Conservation (phyloP, 495 filamentous ascomycete species). For the Pseudevernia furfuracea region DNA sequence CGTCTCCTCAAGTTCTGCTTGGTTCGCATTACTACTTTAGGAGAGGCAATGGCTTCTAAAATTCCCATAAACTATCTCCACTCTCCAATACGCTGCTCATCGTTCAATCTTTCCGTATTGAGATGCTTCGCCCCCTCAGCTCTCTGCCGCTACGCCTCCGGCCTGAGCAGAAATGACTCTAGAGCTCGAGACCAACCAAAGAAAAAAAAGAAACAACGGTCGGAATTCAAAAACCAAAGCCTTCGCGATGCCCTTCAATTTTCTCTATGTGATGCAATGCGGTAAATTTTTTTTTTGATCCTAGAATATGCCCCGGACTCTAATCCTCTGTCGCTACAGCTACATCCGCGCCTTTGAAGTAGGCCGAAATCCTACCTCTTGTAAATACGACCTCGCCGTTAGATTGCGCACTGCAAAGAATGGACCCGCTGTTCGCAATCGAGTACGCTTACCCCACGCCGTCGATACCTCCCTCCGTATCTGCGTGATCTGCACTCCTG, state of each 20-base stretch:
- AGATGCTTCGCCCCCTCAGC: constrained; percentile 8
- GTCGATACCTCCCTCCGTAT: constrained; percentile 79
- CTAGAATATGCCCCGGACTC: constrained; percentile 3
- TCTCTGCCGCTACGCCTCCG: constrained; percentile 27
- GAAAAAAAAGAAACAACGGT: constrained; percentile 59
- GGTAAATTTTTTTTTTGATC: constrained; percentile 48
- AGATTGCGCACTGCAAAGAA: constrained; percentile 72
- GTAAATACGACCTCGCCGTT: constrained; percentile 84
- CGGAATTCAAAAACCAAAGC: constrained; percentile 54
- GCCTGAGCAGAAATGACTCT: constrained; percentile 28
- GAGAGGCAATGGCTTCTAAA: constrained; percentile 7
- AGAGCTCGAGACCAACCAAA: constrained; percentile 45
- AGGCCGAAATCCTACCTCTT: constrained; percentile 57
- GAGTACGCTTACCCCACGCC: constrained; percentile 79
- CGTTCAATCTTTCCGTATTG: background rate
- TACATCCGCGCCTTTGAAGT: constrained; percentile 91
- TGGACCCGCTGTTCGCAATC: constrained; percentile 76
- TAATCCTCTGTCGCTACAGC: constrained; percentile 37
- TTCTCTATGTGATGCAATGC: constrained; percentile 85
- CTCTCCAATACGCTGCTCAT: background rate
- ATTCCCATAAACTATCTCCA: background rate
- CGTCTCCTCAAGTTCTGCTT: background rate
- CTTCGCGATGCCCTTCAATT: constrained; percentile 58
- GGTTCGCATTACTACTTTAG: background rate
- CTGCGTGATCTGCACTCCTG: constrained; percentile 78